These are phyloP conservation scores for Epichloe sp. DNA, from an alignment of 2,329 filamentous ascomycete species.

Conservation along the genomic window DNA sequence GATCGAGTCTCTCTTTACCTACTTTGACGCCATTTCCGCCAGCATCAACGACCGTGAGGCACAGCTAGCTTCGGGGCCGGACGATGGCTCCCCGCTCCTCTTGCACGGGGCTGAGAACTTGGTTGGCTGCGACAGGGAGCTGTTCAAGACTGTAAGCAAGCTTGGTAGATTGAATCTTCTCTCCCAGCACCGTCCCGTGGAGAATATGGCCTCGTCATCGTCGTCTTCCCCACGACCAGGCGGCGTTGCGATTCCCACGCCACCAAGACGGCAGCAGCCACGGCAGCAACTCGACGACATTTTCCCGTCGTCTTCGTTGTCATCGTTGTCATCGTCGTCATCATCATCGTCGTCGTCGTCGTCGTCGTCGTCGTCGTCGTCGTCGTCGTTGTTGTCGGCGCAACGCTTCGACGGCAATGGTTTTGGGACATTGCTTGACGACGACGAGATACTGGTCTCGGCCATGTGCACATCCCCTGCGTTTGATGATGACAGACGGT, in stretches of 20 bases:
- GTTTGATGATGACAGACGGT: conserved; percentile 48
- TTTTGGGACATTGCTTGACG: conserved; percentile 42
- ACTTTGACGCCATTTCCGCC: conserved; percentile 86
- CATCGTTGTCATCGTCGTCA: no score
- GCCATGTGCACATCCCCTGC: conserved; percentile 28
- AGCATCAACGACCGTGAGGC: conserved; percentile 86
- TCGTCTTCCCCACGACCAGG: conserved; percentile 5
- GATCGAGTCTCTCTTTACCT: conserved; percentile 89
- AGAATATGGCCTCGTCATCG: conserved; percentile 16
- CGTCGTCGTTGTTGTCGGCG: conserved; percentile 22
- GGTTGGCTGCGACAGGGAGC: conserved; percentile 70
- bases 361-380: conserved; percentile 13
- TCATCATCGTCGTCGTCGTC: conserved; percentile 8
- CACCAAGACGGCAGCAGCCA: neutral
- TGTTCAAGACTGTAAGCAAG: conserved; percentile 77
- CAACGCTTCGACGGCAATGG: conserved; percentile 55
- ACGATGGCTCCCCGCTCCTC: conserved; percentile 39
- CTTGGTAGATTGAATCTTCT: conserved; percentile 76
- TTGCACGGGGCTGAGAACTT: conserved; percentile 65
- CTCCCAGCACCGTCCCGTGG: conserved; percentile 52
- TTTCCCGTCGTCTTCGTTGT: conserved; percentile 12
- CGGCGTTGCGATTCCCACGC: neutral
- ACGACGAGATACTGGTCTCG: conserved; percentile 37
- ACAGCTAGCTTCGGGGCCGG: conserved; percentile 57
- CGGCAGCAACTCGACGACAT: conserved; percentile 9